Base-by-base conservation (phyloP, 2,329 filamentous ascomycete species). In the Fusarium abutilonis region DNA sequence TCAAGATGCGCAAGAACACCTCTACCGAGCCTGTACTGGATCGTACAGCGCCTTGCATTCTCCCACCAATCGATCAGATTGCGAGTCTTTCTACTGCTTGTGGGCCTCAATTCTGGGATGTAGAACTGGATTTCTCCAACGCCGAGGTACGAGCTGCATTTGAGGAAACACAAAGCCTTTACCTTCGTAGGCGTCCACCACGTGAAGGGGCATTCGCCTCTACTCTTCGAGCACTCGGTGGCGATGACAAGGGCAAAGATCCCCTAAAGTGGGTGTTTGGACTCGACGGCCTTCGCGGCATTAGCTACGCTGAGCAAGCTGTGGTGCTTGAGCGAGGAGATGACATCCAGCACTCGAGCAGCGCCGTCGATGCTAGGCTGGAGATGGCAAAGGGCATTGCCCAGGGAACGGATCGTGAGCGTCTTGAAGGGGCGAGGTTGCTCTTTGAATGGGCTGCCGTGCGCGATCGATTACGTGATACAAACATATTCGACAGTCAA, bases 241-340 rank as follows among this genome's bases (percentile, higher is more conserved):
- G 63, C 60, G 72, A 70, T 29, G 63, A 67, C 5, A 70, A 72
- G 31, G 67, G 68, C 15, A 57, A 72, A 9, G 72, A 77, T 4
- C 79, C 90, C 1, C 85, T 94, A 70, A 86, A 89, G 60, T 94
- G 91, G 89, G 72, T 97, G 2, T 92, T 96, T 72, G 76, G 80
- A 2, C 81, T 92, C 0, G 79, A 83, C 63, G 82, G 55, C 71
- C 90, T 79, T 56, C 73, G 68, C 71, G 76, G 65, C 61, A 85
- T 80, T 73, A 90, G 79, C 73, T 80, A 89, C 47, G 86, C 89
- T 1, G 92, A 96, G 69, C 83, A 86, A 51, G 82, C 82, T 1
- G 78, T 87, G 21, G 81, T 91, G 4, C 78, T 92, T 9, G 82
- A 79, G 74, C 80, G 69, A 7, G 81, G 78, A 11, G 74, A 80